phyloP scores from a whole-genome alignment of 2,329 filamentous ascomycete species.

The Diaporthe sp. region DNA sequence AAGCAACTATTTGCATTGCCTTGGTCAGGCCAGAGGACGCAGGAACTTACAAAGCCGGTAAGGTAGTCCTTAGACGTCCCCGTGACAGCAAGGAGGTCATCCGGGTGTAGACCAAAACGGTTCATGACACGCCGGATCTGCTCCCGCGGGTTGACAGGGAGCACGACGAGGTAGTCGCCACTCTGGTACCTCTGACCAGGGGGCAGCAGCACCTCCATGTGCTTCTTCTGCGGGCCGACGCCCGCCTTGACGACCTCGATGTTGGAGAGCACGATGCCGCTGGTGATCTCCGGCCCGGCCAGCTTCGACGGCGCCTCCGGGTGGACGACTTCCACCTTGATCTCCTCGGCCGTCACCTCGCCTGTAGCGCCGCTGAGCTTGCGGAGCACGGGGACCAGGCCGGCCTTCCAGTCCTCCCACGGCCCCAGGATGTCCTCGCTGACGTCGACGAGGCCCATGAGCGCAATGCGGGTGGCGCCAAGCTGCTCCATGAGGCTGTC shows the following conservation, averaged over 20 bases:
- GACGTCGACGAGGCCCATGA: slow-evolving; percentile 62
- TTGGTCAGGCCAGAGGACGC: too few species aligned
- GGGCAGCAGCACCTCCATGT: slow-evolving; percentile 45
- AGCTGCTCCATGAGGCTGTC: slow-evolving; percentile 58
- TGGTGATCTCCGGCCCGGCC: slow-evolving; percentile 39
- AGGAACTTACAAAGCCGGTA: slow-evolving; percentile 37
- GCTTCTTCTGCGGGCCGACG: slow-evolving; percentile 43
- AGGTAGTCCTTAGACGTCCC: slow-evolving; percentile 51
- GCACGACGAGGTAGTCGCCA: slow-evolving; percentile 74
- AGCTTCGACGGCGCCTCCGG: slow-evolving; percentile 41
- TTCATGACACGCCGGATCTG: slow-evolving; percentile 68
- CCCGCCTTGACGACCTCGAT: slow-evolving; percentile 41
- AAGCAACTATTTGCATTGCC: too few species aligned
- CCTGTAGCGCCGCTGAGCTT: slow-evolving; percentile 40
- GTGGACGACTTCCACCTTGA: slow-evolving; percentile 41
- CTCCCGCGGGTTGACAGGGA: slow-evolving; percentile 70
- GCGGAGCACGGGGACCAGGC: slow-evolving; percentile 51
- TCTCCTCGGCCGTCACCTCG: slow-evolving; percentile 39
- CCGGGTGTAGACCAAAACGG: slow-evolving; percentile 70
- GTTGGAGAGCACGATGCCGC: slow-evolving; percentile 39
- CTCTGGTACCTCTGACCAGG: slow-evolving; percentile 65
- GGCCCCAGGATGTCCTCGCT: slow-evolving; percentile 64
- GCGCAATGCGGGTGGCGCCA: slow-evolving; percentile 60
- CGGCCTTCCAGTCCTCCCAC: slow-evolving; percentile 64
- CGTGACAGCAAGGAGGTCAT: slow-evolving; percentile 67